Evolutionary conservation across 768 basidiomycete species (phyloP), one percentile per base, ranked within the genome.

Genomic region (Podaxis rugospora): DNA sequence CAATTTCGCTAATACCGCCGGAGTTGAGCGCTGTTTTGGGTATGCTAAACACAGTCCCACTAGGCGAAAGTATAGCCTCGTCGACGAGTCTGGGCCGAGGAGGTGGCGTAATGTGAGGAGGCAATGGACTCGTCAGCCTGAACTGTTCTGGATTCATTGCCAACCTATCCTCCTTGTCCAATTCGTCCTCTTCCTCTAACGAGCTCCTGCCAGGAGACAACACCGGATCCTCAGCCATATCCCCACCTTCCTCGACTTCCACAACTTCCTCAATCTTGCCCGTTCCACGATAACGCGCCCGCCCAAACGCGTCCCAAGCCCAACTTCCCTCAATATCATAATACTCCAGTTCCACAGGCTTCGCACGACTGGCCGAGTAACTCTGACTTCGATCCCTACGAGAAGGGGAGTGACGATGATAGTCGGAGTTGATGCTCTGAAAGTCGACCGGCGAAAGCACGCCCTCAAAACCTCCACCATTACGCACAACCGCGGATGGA

Each of bases 251-350:
- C 44, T 69, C 69, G 18, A 47, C 61, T 21, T 63, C 55, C 37
- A 53, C 28, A 23, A 73, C 66, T 62, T 75, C 73, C 57, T 73
- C 73, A 28, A 74, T 70, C 60, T 64, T 70, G 7, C 68, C 70
- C 32, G 66, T 66, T 55, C 62, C 71, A 16, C 68, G 54, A 59
- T 67, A 71, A 32, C 55, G 52, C 46, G 65, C 64, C 21, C 60
- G 58, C 11, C 69, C 73, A 25, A 64, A 61, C 18, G 62, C 65
- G 55, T 70, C 70, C 27, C 55, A 62, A 27, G 57, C 66, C 73
- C 71, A 74, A 23, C 66, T 70, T n/a, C 66, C 66, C 51, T 69
- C 71, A 28, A 67, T 56, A 35, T 61, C 52, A 39, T 54, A 61
- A 18, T 61, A 32, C 6, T 54, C 59, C 46, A 60, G n/a, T 36